Evolutionary conservation across 176 grass and related monocot species (phyloP), one percentile per base, ranked within the genome.

Genomic region (Juncus effusus): DNA sequence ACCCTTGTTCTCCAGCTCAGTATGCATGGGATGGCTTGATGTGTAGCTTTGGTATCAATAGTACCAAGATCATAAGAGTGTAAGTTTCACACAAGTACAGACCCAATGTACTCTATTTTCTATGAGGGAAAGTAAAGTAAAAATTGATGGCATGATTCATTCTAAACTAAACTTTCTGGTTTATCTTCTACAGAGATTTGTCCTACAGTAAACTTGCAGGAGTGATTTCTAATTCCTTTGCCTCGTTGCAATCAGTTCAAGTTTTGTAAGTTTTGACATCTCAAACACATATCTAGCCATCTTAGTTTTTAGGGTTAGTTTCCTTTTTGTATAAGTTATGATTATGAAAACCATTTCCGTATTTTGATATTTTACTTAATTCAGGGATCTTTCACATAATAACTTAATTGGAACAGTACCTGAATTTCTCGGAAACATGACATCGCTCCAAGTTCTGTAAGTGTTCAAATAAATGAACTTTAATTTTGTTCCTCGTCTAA

Each of bases 1-100:
- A 87, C 60, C 84, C 84, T 16, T 87, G 84, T 79, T 64, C 57
- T 2, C 63, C 41, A 3, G 1, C 2, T 3, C 42, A 65, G 9
- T 36, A 38, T 58, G 4, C 16, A 35, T 87, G 84, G 79, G 12
- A 71, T 2, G 84, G 84, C 6, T 14, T 87, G 11, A 79, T 42
- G 9, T 87, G 84, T 62, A 78, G 40, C 2, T 59, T 64, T 4
- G 38, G 11, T 10, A 42, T 13, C 14, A 16, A 1, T 57, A 51
- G 54, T 14, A 8, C 42, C 54, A 0, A 12, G 50, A 74, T 87
- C 54, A 60, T 49, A 47, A 59, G 62, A 56, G 0, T 87, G 79
- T 87, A 44, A 81, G 58, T 41, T 64, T 2, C 36, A 39, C n/a
- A n/a, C n/a, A n/a, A n/a, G n/a, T n/a, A n/a, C n/a, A n/a, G n/a